Evolutionary conservation across 2,329 filamentous ascomycete species (phyloP), one percentile per base, ranked within the genome.

Genomic region (Botryotinia convoluta): DNA sequence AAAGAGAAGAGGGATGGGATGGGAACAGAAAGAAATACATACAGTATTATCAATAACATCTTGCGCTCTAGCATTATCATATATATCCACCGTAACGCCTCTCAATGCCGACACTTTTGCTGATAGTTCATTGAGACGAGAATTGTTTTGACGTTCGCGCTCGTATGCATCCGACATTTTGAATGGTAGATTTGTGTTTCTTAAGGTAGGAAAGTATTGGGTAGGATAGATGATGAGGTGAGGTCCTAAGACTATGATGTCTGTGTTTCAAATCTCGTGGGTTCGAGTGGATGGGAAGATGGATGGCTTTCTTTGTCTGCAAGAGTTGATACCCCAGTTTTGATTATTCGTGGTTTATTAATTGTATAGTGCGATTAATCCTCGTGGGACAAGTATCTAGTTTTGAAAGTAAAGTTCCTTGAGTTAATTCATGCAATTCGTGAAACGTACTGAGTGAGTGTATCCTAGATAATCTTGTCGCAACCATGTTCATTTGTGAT

Each of bases 31-130:
- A 35, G 59, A 29, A 35, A 62, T 7, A 84, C 89, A 74, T 87
- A 97, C 93, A 57, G 93, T 95, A 80, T 90, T 91, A 83, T 99
- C 94, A 77, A 99, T 93, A 76, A 97, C 89, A 77, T 92, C 90
- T 79, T 98, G 95, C 79, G 93, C 90, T 74, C 94, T 90, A 68
- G 96, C 96, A 82, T 96, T 94, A 84, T 98, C 95, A 87, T 98
- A 98, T 80, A 99, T 99, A 85, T 99, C 94, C 77, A 98, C 90
- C 60, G 96, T 99, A 69, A 99, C 94, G 83, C 93, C 93, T 80
- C 95, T 94, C 76, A 99, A 89, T 70, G 94, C 94, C 29, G 93
- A 93, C 72, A 98, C 95, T 85, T 99, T 99, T 77, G 90, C 88
- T 26, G 93, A 92, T 54, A 99, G 92, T 82, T 97, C 94, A 80